Evolutionary conservation across 1,284 basidiomycete species (phyloP).

Genomic region (Leccinum proximum): DNA sequence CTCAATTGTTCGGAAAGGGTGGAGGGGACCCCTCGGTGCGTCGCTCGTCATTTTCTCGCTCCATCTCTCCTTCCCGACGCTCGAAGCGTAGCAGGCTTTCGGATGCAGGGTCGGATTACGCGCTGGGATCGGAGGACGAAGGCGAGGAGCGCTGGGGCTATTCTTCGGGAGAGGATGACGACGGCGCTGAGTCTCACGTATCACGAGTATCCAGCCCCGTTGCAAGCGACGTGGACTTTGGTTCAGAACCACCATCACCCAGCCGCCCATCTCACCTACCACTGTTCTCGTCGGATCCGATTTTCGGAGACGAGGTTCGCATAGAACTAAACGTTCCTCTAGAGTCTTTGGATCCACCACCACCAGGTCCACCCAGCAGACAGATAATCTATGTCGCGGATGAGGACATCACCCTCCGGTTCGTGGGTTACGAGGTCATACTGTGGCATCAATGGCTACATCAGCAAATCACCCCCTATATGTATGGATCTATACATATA

Average conservation of each 20-base stretch:
- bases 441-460: conserved; percentile 53
- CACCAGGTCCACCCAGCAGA: conserved; percentile 73
- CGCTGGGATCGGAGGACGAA: conserved; percentile 49
- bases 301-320: conserved; percentile 78
- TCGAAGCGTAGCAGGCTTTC: no score
- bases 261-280: conserved; percentile 50
- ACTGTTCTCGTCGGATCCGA: conserved; percentile 65
- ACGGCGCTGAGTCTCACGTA: conserved; percentile 31
- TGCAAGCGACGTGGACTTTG: conserved; percentile 61
- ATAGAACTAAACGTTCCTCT: conserved; percentile 73
- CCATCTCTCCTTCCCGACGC: no score
- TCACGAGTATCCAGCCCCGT: conserved; percentile 36
- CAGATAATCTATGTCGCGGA: conserved; percentile 89
- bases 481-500: no score
- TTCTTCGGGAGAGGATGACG: conserved; percentile 68
- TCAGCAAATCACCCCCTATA: no score
- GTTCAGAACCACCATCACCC: conserved; percentile 65
- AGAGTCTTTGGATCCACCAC: conserved; percentile 59
- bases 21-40: no score
- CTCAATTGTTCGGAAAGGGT: no score
- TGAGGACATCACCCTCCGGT: conserved; percentile 88
- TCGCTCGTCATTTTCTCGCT: no score
- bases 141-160: conserved; percentile 76
- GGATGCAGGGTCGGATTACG: conserved; percentile 29
- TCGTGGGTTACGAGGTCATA: conserved; percentile 86